Conservation (phyloP, 257 asterid species). For the Jacaranda copaia region DNA sequence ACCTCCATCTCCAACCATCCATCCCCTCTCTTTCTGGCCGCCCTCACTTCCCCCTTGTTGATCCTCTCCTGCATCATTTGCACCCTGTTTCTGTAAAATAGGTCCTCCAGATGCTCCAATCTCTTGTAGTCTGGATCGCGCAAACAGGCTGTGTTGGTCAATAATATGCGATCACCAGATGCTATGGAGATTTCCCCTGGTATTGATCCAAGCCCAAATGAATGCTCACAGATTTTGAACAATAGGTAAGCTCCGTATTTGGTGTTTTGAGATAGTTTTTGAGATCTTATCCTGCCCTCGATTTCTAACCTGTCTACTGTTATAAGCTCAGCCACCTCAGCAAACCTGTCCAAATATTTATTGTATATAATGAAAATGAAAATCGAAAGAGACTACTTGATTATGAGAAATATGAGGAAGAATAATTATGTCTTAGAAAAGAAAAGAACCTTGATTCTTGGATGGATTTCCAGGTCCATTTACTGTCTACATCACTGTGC, state of each 20-base stretch:
- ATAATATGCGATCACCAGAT: neutral
- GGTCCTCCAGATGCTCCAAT: neutral
- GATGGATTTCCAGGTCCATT: constrained; percentile 46
- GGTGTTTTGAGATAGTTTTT: constrained; percentile 37
- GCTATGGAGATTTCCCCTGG: constrained; percentile 38
- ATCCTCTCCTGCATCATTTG: constrained; percentile 38
- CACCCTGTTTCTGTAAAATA: constrained; percentile 37
- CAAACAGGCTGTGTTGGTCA: constrained; percentile 23
- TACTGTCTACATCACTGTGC: constrained; percentile 3
- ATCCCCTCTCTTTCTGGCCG: constrained; percentile 34
- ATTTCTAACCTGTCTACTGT: constrained; percentile 34
- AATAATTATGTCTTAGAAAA: neutral
- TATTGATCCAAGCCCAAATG: constrained; percentile 44
- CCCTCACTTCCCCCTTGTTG: constrained; percentile 24
- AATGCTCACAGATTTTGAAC: constrained; percentile 31
- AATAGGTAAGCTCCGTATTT: constrained; percentile 45
- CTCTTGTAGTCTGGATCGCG: constrained; percentile 16
- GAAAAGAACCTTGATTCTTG: constrained; percentile 40
- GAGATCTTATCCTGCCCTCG: constrained; percentile 32
- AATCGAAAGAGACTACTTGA: neutral
- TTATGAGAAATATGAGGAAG: neutral
- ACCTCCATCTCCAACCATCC: constrained; percentile 51
- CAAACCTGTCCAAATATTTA: constrained; percentile 30
- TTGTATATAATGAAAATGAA: neutral
- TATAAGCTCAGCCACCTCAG: constrained; percentile 42